A percentile compares a stretch with the other conserved stretches of the same genome.
These are phyloP conservation scores for Schwanniomyces sp. DNA, from an alignment of 805 yeast species.

Conservation along the genomic window DNA sequence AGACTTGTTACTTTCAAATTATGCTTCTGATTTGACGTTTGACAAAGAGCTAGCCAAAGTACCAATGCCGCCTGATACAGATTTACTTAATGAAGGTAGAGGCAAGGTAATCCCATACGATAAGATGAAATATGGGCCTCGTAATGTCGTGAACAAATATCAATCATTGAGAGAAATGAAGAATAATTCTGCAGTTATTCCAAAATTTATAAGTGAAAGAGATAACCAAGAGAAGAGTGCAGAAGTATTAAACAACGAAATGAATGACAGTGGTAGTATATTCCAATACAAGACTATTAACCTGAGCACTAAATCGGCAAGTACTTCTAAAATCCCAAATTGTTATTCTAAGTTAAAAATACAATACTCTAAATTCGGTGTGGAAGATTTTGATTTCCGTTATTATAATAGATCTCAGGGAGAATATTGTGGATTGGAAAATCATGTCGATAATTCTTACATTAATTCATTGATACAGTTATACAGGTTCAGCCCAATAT, in stretches of 20 bases:
- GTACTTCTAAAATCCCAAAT: slow-evolving; percentile 50
- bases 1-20: slow-evolving; percentile 73
- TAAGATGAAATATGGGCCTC: slow-evolving; percentile 52
- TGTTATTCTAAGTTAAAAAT: slow-evolving; percentile 76
- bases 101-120: slow-evolving; percentile 43
- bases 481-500: slow-evolving; percentile 71
- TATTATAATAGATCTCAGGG: slow-evolving; percentile 72
- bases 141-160: slow-evolving; percentile 50
- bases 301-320: background rate
- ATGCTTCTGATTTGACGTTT: slow-evolving; percentile 67
- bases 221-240: background rate
- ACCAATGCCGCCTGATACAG: slow-evolving; percentile 53
- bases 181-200: slow-evolving; percentile 21
- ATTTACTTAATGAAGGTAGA: slow-evolving; percentile 30
- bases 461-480: slow-evolving; percentile 75
- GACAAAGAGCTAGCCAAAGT: slow-evolving; percentile 60
- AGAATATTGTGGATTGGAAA: slow-evolving; percentile 75
- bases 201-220: slow-evolving; percentile 63
- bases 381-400: slow-evolving; percentile 89
- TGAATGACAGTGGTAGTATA: slow-evolving; percentile 14
- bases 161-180: slow-evolving; percentile 26
- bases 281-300: slow-evolving; percentile 12
- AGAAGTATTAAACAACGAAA: background rate
- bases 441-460: slow-evolving; percentile 75
- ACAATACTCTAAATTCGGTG: slow-evolving; percentile 85